A percentile compares a stretch with the other conserved stretches of the same genome.
Conservation (phyloP, 163 green algal species). For the Chloroidium sp. region DNA sequence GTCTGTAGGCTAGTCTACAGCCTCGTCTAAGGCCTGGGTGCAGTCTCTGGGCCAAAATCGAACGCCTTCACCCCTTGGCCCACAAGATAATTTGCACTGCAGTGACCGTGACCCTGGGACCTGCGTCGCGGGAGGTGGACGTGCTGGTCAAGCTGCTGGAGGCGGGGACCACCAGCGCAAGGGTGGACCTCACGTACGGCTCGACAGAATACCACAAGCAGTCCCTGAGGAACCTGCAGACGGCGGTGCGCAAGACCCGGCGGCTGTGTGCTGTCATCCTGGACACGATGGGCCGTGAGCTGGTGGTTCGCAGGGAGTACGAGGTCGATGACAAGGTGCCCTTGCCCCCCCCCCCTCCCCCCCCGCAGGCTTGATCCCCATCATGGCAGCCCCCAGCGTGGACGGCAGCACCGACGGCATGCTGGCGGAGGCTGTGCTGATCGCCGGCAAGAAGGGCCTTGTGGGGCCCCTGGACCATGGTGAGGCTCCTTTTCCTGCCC, state of each 20-base stretch:
- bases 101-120: slow-evolving; percentile 45
- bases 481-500: no score
- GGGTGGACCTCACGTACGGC: slow-evolving; percentile 53
- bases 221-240: slow-evolving; percentile 59
- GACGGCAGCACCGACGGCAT: slow-evolving; percentile 42
- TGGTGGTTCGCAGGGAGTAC: slow-evolving; percentile 43
- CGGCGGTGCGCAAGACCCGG: slow-evolving; percentile 53
- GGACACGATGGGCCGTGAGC: slow-evolving; percentile 75
- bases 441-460: slow-evolving; percentile 37
- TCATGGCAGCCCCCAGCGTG: slow-evolving; percentile 68
- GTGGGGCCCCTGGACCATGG: slow-evolving; percentile 40
- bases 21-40: background rate
- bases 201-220: slow-evolving; percentile 52
- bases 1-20: background rate
- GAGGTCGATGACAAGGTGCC: slow-evolving; percentile 9
- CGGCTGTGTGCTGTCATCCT: slow-evolving; percentile 65
- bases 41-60: background rate
- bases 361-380: slow-evolving; percentile 60
- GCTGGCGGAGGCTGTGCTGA: slow-evolving; percentile 40
- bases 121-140: slow-evolving; percentile 40
- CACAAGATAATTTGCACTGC: background rate
- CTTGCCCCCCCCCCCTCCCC: background rate
- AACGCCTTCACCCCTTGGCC: background rate
- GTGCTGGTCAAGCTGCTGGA: slow-evolving; percentile 41
- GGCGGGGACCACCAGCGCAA: slow-evolving; percentile 40